Percentiles rank a stretch among this genome's conserved stretches.
phyloP scores from a whole-genome alignment of 1,284 basidiomycete species.

The Tremellales sp. region DNA sequence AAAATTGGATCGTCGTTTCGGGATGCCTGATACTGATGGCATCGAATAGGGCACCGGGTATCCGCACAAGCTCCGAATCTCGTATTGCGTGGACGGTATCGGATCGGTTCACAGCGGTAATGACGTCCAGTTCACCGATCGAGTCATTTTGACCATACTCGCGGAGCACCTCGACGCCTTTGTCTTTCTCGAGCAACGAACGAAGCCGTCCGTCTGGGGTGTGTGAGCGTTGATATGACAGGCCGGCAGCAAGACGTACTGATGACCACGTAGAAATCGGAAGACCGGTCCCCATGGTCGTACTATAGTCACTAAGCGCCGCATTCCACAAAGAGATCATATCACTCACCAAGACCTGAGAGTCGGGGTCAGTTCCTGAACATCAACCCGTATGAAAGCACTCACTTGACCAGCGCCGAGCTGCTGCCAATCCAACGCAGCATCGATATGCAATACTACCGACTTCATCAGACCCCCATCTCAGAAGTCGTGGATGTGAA shows the following conservation, averaged over 20 bases:
- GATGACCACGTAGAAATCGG: conserved; percentile 98
- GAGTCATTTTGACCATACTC: conserved; percentile 87
- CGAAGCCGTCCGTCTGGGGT: conserved; percentile 80
- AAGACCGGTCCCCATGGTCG: conserved; percentile 81
- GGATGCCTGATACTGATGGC: conserved; percentile 91
- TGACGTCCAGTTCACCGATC: conserved; percentile 86
- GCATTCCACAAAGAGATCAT: neutral
- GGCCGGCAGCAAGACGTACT: conserved; percentile 44
- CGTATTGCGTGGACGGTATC: conserved; percentile 96
- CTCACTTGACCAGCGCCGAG: conserved; percentile 74
- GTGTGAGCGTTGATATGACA: neutral
- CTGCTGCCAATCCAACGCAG: conserved; percentile 97
- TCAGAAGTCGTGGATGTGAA: conserved; percentile 15
- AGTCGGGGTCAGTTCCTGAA: neutral
- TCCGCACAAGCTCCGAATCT: conserved; percentile 94
- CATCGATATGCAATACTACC: conserved; percentile 93
- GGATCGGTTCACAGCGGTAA: conserved; percentile 80
- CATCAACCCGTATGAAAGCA: neutral
- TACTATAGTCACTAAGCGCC: conserved; percentile 61
- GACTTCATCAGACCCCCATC: too few species aligned
- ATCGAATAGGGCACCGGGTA: conserved; percentile 97
- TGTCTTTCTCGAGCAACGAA: conserved; percentile 62
- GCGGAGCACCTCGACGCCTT: conserved; percentile 73
- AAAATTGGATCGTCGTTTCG: conserved; percentile 90
- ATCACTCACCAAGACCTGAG: conserved; percentile 8